Evolutionary conservation across 371 early-diverging fungal genomes (phyloP), one percentile per base, ranked within the genome.

Genomic region (Mucor plumbeus): DNA sequence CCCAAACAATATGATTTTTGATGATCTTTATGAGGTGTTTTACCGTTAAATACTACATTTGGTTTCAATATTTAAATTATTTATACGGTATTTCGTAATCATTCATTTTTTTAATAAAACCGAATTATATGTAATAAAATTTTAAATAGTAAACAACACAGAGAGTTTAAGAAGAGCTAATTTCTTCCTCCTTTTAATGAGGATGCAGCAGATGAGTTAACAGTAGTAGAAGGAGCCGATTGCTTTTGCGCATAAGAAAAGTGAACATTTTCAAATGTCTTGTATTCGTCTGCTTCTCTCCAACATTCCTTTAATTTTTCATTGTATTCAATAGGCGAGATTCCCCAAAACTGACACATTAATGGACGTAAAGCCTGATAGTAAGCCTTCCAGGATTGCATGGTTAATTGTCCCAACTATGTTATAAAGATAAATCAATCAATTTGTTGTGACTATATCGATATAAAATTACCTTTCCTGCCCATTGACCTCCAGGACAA

Each of bases 401-500:
- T 64, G 0, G 83, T 78, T 48, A 82, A 62, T 55, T 80, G 80
- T 0, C 83, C 83, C 48, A 82, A 63, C 82, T 82, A 71, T 26
- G 26, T 10, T 39, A 41, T 10, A 35, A 14, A 38, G 14, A 10
- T 14, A 19, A 6, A 4, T 17, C 4, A 14, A 2, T 13, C 70
- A 44, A 77, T 59, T 72, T 71, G 61, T 33, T 26, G 7, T 34
- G 26, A 26, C 35, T 26, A 33, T 21, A 34, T 4, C 38, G 1
- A 7, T 38, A 1, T 11, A 38, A 34, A 14, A 17, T 69, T 79
- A 82, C 82, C 71, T 82, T 82, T 55, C 83, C 83, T 17, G 83
- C 83, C 83, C 83, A 82, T 65, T 78, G 73, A 34, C 83, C 83
- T n/a, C 80, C 83, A 14, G 83, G 83, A 43, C 80, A 82, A n/a